Evolutionary conservation across 768 basidiomycete genomes (phyloP), one percentile per base, ranked within the genome.

Genomic region (Serendipita indica): DNA sequence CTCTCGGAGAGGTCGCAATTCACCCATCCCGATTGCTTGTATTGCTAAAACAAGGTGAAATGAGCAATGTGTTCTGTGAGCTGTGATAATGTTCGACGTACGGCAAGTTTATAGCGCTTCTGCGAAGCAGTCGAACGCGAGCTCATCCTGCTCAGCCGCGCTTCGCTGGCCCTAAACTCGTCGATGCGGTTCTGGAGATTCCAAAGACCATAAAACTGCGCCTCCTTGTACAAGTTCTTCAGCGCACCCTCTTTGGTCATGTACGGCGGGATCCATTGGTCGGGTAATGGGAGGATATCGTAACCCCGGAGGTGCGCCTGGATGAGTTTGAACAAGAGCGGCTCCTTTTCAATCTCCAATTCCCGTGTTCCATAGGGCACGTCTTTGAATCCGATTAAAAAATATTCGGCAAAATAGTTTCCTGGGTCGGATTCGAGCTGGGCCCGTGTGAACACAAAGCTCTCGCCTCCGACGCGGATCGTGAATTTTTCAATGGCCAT

Each of bases 131-230:
- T n/a, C 18, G n/a, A 7, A 1, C 41, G 18, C 1, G 41, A 25
- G 6, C 7, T n/a, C 18, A 7, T 7, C 6, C 16, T 43, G 16
- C 41, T n/a, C 27, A n/a, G 41, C 18, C 6, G 41, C 5, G 18
- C 27, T 43, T 43, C 18, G 27, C 16, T 54, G 49, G 22, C n/a
- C n/a, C n/a, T n/a, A n/a, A 5, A 54, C 22, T 54, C 49, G 20
- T 54, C 22, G 10, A 54, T 54, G 20, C 3, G 20, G 22, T 25
- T 27, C n/a, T 18, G 49, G 22, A 54, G 49, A 27, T 54, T 54
- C 49, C 49, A 54, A n/a, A 54, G 49, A 27, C 49, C 49, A 32
- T 54, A 54, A 28, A 54, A 54, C 49, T 25, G 22, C 10, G 49
- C 49, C n/a, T 54, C 49, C 22, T 54, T 54, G 16, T 22, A 7